Conservation (phyloP, 306 rosid species). For the Comarum palustre region DNA sequence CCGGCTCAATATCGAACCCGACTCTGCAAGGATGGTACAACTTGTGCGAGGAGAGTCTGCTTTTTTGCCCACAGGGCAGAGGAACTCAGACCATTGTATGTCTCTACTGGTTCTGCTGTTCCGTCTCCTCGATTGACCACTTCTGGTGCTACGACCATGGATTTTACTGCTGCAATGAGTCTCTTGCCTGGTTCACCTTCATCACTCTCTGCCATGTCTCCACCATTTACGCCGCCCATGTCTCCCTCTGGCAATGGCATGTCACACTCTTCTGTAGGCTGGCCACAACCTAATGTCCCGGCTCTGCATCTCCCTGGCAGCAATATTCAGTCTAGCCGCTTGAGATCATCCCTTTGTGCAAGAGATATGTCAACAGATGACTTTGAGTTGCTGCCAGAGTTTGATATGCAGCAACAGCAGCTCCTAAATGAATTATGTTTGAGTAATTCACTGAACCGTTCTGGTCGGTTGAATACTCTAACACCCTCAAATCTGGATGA, state of each 20-base stretch:
- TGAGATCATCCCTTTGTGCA: constrained; percentile 82
- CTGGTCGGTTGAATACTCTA: constrained; percentile 70
- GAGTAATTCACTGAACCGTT: constrained; percentile 58
- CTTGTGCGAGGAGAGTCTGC: constrained; percentile 84
- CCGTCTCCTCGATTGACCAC: constrained; percentile 83
- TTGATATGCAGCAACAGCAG: constrained; percentile 77
- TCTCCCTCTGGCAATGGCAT: constrained; percentile 85
- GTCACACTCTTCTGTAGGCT: constrained; percentile 58
- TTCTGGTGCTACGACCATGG: constrained; percentile 72
- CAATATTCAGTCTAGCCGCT: constrained; percentile 80
- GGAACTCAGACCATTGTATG: constrained; percentile 83
- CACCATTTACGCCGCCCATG: constrained; percentile 86
- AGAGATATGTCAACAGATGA: constrained; percentile 70
- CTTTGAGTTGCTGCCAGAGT: constrained; percentile 62
- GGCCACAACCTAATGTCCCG: constrained; percentile 95
- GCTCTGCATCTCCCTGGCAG: constrained; percentile 87
- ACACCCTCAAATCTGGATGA: constrained; percentile 88
- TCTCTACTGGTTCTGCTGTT: constrained; percentile 90
- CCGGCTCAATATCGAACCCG: constrained; percentile 93
- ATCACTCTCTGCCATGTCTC: constrained; percentile 77
- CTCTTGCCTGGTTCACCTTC: constrained; percentile 88
- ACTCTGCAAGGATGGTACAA: constrained; percentile 83
- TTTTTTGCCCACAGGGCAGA: constrained; percentile 87
- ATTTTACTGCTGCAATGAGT: constrained; percentile 87
- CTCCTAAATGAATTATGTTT: constrained; percentile 62